Evolutionary conservation across 1,284 basidiomycete genomes (phyloP).

Genomic region (Lentinula novae-zelandiae): DNA sequence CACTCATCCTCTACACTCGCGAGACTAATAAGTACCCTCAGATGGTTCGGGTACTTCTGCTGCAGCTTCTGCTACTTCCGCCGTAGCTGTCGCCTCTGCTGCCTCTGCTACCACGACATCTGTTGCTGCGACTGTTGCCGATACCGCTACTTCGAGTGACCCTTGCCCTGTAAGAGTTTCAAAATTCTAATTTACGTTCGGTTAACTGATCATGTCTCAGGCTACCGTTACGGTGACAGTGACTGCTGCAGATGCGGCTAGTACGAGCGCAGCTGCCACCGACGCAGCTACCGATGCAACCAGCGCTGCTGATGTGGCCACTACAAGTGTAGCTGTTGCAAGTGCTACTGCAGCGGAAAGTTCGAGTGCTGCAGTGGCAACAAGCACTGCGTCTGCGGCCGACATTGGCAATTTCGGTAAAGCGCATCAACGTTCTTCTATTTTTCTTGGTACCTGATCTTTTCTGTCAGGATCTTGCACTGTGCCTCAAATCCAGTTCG

Average conservation of each 20-base stretch:
- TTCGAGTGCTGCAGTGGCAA: neutral
- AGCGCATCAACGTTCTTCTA: neutral
- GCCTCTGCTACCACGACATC: neutral
- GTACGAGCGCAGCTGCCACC: neutral
- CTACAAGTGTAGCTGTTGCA: neutral
- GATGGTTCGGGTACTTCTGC: neutral
- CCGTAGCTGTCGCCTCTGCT: too few relatives aligned
- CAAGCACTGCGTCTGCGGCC: conserved; percentile 15
- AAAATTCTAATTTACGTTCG: neutral
- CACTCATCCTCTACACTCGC: too few relatives aligned
- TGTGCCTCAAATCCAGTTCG: conserved; percentile 51
- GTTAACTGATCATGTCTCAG: neutral
- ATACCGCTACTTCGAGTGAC: neutral
- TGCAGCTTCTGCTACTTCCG: neutral
- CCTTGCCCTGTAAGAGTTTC: neutral
- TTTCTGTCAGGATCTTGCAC: conserved; percentile 29
- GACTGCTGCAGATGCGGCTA: neutral
- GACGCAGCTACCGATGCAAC: neutral
- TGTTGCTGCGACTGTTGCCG: neutral
- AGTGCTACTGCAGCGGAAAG: neutral
- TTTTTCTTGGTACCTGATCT: neutral
- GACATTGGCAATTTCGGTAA: conserved; percentile 38
- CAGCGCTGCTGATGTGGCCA: neutral
- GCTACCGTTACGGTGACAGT: neutral
- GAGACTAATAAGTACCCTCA: neutral